Conservation (phyloP, 768 basidiomycete genomes). For the Leccinum incarnatum region DNA sequence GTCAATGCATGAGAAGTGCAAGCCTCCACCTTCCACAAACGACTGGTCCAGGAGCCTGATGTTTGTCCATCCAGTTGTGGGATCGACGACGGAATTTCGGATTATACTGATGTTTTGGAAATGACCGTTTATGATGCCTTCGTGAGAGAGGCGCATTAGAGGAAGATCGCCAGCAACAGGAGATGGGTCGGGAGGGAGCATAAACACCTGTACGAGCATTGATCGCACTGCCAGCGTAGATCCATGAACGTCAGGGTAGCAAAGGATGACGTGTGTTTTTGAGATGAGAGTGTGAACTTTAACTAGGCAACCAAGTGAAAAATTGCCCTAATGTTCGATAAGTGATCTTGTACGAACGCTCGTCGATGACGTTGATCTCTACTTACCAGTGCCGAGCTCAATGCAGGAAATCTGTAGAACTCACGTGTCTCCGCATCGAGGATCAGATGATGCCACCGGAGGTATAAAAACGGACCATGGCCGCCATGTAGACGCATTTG, state of each 20-base stretch:
- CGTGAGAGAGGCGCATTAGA: constrained; percentile 1
- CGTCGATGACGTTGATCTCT: neutral
- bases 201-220: neutral
- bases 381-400: neutral
- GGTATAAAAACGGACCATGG: neutral
- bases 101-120: neutral
- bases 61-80: neutral
- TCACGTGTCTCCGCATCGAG: neutral
- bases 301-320: neutral
- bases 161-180: neutral
- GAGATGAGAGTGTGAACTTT: neutral
- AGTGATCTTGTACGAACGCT: neutral
- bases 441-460: neutral
- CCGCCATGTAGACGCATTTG: neutral
- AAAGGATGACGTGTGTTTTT: neutral
- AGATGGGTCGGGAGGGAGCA: neutral
- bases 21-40: neutral
- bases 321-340: neutral
- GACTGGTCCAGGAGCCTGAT: neutral
- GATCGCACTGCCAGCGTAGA: neutral
- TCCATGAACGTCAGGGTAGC: neutral
- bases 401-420: neutral
- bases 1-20: neutral
- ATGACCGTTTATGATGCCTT: neutral
- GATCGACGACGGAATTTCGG: neutral